Evolutionary conservation across 352 stramenopile species (phyloP).

Genomic region (Phytophthora boehmeriae): DNA sequence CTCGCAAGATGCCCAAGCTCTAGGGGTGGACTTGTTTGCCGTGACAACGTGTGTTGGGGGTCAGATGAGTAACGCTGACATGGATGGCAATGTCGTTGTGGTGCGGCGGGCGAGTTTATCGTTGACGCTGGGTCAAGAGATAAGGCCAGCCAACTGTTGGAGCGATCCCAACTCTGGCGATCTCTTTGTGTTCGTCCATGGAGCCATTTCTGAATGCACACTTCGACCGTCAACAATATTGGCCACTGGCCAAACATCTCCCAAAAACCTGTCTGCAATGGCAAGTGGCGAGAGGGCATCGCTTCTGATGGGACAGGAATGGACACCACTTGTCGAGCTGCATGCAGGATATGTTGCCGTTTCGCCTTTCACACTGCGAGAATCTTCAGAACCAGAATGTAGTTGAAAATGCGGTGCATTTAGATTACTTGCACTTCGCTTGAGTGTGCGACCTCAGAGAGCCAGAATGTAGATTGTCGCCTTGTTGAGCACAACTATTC

Average conservation of each 20-base stretch:
- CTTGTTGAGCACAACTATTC: too few relatives aligned
- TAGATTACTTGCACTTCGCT: too few relatives aligned
- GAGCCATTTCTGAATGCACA: not conserved
- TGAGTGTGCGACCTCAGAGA: too few relatives aligned
- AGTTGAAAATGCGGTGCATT: too few relatives aligned
- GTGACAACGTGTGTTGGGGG: not conserved
- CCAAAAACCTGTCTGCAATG: not conserved
- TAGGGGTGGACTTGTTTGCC: not conserved
- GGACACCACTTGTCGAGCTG: slow-evolving; percentile 1
- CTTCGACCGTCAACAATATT: not conserved
- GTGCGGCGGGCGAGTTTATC: not conserved
- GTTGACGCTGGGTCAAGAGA: not conserved
- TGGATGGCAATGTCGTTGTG: not conserved
- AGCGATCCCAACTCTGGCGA: not conserved
- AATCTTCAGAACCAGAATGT: too few relatives aligned
- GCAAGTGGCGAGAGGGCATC: not conserved
- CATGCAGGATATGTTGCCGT: slow-evolving; percentile 2
- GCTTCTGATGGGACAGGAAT: not conserved
- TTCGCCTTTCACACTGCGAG: too few relatives aligned
- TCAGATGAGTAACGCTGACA: not conserved
- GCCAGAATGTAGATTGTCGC: too few relatives aligned
- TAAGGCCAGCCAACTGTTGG: not conserved
- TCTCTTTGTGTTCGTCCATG: not conserved
- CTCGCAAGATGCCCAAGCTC: not conserved
- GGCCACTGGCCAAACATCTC: not conserved